These are phyloP conservation scores for Pontederia paniculata DNA, from an alignment of 176 grass and related monocot genomes.

Conservation along the genomic window DNA sequence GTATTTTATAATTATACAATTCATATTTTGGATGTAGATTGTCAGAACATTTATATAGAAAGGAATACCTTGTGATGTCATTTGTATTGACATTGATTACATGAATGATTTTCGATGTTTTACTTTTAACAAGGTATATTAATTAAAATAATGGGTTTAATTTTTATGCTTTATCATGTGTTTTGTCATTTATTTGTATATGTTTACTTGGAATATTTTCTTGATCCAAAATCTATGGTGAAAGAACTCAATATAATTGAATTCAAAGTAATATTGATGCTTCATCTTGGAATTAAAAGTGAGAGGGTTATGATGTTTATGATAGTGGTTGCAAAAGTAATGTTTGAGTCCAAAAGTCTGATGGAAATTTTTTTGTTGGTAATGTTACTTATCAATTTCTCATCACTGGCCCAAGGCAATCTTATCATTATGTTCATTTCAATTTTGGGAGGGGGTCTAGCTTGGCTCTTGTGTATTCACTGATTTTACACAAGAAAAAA, in stretches of 20 bases:
- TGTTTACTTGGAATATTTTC: slow-evolving; percentile 44
- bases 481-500: slow-evolving; percentile 71
- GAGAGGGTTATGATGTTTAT: slow-evolving; percentile 76
- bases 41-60: slow-evolving; percentile 72
- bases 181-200: not conserved
- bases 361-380: slow-evolving; percentile 62
- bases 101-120: slow-evolving; percentile 94
- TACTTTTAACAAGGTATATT: slow-evolving; percentile 62
- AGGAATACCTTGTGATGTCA: slow-evolving; percentile 76
- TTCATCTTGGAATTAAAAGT: slow-evolving; percentile 79
- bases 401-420: not conserved
- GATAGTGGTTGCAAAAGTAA: slow-evolving; percentile 64
- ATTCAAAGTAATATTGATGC: slow-evolving; percentile 87
- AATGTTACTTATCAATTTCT: slow-evolving; percentile 23
- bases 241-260: slow-evolving; percentile 48
- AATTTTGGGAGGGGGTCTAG: slow-evolving; percentile 71
- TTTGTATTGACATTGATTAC: slow-evolving; percentile 97
- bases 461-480: slow-evolving; percentile 93
- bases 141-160: not conserved
- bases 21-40: slow-evolving; percentile 33
- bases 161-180: not conserved
- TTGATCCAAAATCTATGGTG: slow-evolving; percentile 66
- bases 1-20: not conserved
- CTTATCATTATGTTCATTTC: not conserved
- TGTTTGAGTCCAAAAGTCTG: slow-evolving; percentile 61